Percentiles rank a stretch among this genome's conserved stretches.
These are phyloP conservation scores for Cornus controversa DNA, from an alignment of 148 eudicot species.

Conservation along the genomic window DNA sequence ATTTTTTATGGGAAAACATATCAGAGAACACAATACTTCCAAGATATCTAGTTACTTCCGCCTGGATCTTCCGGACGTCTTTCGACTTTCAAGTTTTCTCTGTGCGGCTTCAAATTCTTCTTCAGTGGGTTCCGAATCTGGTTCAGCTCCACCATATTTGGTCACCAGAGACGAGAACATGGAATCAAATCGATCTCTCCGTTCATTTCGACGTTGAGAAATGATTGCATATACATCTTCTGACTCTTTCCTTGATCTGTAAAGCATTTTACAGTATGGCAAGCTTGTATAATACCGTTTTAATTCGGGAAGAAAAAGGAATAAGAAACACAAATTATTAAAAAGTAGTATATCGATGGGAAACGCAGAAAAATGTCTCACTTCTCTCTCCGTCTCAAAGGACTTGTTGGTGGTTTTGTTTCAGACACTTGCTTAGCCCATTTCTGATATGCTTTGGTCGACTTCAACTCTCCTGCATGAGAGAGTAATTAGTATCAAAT, in stretches of 20 bases:
- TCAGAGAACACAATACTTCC: not conserved
- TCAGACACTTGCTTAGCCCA: constrained; percentile 78
- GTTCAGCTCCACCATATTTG: constrained; percentile 61
- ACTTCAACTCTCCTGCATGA: constrained; percentile 68
- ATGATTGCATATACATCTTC: constrained; percentile 78
- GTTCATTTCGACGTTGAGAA: constrained; percentile 61
- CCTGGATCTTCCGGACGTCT: constrained; percentile 45
- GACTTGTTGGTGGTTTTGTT: constrained; percentile 89
- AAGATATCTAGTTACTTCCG: constrained; percentile 21
- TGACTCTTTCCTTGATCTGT: constrained; percentile 60
- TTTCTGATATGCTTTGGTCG: constrained; percentile 75
- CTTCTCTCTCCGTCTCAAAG: constrained; percentile 63
- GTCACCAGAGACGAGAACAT: constrained; percentile 72
- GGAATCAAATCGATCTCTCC: constrained; percentile 72
- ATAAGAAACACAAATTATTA: not conserved
- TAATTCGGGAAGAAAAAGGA: not conserved
- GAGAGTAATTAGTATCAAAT: not conserved
- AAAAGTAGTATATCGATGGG: not conserved
- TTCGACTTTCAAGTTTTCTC: constrained; percentile 51
- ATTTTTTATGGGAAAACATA: not conserved
- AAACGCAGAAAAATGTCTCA: constrained; percentile 18
- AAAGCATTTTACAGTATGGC: not conserved
- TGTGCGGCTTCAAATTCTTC: constrained; percentile 89
- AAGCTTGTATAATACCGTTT: not conserved
- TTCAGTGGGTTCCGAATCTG: constrained; percentile 65